phyloP scores from a whole-genome alignment of 1,139 yeast genomes.

The Blastobotrys proliferans region DNA sequence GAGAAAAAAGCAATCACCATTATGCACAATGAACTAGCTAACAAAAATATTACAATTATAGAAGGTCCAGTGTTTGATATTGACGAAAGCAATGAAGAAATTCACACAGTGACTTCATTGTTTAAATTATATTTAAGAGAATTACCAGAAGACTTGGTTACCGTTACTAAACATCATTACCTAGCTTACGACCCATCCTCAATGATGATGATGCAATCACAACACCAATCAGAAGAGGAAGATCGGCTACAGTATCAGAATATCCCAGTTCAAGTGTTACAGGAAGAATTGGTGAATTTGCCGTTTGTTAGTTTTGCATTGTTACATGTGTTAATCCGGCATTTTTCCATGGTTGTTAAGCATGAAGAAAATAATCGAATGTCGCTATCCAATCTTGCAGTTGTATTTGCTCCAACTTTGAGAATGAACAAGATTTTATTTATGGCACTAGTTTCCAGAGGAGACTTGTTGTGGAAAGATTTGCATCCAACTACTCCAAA shows the following conservation, averaged over 20 bases:
- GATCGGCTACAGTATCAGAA: conserved; percentile 16
- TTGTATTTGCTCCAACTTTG: conserved; percentile 34
- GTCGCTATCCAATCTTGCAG: conserved; percentile 30
- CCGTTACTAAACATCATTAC: conserved; percentile 17
- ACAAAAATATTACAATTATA: conserved; percentile 7
- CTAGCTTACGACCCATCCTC: conserved; percentile 16
- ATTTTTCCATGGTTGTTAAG: conserved; percentile 24
- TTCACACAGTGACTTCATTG: conserved; percentile 80
- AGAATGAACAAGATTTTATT: conserved; percentile 27
- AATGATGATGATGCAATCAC: neutral
- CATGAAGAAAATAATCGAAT: conserved; percentile 27
- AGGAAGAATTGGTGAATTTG: conserved; percentile 23
- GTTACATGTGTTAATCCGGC: conserved; percentile 28
- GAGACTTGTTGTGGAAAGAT: conserved; percentile 23
- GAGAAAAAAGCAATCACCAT: neutral
- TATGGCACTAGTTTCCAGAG: conserved; percentile 22
- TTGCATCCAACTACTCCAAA: conserved; percentile 18
- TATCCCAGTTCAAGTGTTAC: conserved; percentile 23
- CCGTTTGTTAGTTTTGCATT: conserved; percentile 28
- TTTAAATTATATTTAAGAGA: conserved; percentile 74
- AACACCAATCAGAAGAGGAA: conserved; percentile 9
- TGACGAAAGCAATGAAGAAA: conserved; percentile 60
- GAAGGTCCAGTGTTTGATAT: conserved; percentile 60
- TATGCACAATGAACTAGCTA: conserved; percentile 6
- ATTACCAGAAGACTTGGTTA: conserved; percentile 72